A percentile compares a stretch with the other conserved stretches of the same genome.
phyloP scores from a whole-genome alignment of 139 green algal genomes.

The Marvania coccoides region DNA sequence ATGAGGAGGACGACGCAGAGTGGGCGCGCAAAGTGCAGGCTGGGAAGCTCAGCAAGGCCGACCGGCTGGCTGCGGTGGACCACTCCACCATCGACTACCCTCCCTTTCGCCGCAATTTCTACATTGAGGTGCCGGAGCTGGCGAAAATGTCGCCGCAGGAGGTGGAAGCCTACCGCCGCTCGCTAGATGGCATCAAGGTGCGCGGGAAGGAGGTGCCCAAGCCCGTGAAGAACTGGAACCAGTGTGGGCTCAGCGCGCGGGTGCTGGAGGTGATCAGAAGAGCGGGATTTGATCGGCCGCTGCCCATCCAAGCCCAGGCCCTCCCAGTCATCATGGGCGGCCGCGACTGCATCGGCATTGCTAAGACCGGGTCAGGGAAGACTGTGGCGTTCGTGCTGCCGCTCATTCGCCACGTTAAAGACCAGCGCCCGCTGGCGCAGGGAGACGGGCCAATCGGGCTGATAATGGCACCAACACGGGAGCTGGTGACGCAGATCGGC shows the following conservation, averaged over 20 bases:
- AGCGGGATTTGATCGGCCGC: constrained; percentile 66
- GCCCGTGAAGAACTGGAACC: constrained; percentile 78
- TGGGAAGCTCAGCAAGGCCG: constrained; percentile 80
- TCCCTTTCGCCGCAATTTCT: constrained; percentile 85
- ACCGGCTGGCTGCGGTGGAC: constrained; percentile 78
- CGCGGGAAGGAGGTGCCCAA: constrained; percentile 81
- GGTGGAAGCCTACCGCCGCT: constrained; percentile 57
- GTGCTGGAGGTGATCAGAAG: constrained; percentile 75
- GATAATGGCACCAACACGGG: constrained; percentile 92
- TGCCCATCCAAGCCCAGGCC: constrained; percentile 94
- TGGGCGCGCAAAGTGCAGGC: constrained; percentile 59
- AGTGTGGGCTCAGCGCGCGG: constrained; percentile 66
- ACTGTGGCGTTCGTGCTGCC: constrained; percentile 96
- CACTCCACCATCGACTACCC: constrained; percentile 67
- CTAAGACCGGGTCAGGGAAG: constrained; percentile 96
- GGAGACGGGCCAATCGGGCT: constrained; percentile 85
- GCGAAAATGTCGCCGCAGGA: constrained; percentile 58
- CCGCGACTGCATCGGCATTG: constrained; percentile 95
- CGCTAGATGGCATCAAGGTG: constrained; percentile 77
- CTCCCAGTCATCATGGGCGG: constrained; percentile 95
- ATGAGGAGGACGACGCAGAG: constrained; percentile 41
- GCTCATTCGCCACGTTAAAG: constrained; percentile 93
- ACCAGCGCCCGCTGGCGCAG: constrained; percentile 68
- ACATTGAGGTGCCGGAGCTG: constrained; percentile 77
- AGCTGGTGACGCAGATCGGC: constrained; percentile 86